Percentiles rank a stretch among this genome's conserved stretches.
These are phyloP conservation scores for Aspergillus calidoustus DNA, from an alignment of 2,329 filamentous ascomycete genomes.

Conservation along the genomic window DNA sequence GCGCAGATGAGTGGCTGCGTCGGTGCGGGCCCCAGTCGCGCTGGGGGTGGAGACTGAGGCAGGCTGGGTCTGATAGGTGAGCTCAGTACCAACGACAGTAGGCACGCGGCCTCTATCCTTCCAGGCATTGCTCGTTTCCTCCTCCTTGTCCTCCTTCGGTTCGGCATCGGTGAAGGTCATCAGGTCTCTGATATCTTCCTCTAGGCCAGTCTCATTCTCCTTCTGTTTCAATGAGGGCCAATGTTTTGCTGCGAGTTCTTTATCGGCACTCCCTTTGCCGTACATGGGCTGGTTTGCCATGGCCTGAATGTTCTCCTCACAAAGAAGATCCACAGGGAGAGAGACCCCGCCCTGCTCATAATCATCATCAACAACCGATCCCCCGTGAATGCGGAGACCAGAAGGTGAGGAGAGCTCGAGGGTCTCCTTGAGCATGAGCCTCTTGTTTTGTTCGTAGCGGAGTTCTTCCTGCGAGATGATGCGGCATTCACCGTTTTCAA, in stretches of 20 bases:
- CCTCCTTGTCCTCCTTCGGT: background rate
- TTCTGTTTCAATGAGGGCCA: conserved; percentile 27
- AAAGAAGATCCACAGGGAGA: conserved; percentile 10
- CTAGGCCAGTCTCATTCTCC: background rate
- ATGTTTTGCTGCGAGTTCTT: conserved; percentile 26
- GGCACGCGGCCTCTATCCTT: conserved; percentile 13
- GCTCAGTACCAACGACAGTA: background rate
- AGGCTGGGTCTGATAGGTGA: conserved; percentile 8
- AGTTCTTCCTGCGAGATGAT: conserved; percentile 51
- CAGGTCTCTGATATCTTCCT: conserved; percentile 22
- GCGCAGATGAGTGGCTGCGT: conserved; percentile 22
- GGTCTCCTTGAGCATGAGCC: conserved; percentile 49
- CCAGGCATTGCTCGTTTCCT: background rate
- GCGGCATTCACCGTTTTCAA: conserved; percentile 58
- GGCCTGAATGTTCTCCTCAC: conserved; percentile 21
- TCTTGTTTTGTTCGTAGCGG: conserved; percentile 55
- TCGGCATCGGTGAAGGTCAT: conserved; percentile 27
- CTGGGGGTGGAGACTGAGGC: background rate
- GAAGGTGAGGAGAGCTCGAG: conserved; percentile 22
- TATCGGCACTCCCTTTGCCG: conserved; percentile 7
- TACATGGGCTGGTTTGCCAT: conserved; percentile 24
- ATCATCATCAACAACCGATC: conserved; percentile 12
- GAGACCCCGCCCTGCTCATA: conserved; percentile 31
- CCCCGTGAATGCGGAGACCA: background rate
- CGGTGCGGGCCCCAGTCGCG: background rate